phyloP scores from a whole-genome alignment of 805 yeast species.

The Huiozyma sinensis region DNA sequence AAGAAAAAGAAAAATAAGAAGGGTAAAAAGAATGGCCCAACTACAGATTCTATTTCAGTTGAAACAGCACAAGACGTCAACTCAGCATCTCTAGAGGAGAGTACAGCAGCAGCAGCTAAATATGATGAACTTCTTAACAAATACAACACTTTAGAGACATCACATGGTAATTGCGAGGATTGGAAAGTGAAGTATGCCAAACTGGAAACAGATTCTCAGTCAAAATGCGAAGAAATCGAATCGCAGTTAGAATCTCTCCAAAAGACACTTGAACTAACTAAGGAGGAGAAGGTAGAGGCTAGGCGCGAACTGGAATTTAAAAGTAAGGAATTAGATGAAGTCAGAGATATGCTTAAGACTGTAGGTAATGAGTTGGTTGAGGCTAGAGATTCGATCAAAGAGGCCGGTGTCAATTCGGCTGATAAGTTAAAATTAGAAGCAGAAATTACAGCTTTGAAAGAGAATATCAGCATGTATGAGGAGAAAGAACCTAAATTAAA shows the following conservation, averaged over 20 bases:
- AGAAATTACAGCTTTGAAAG: conserved; percentile 7
- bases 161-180: conserved; percentile 6
- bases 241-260: not conserved
- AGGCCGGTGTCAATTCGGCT: not conserved
- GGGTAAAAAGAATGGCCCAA: conserved; percentile 7
- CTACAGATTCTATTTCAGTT: not conserved
- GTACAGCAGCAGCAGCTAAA: conserved; percentile 1
- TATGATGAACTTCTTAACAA: conserved; percentile 4
- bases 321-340: conserved; percentile 52
- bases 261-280: conserved; percentile 7
- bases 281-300: conserved; percentile 5
- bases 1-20: conserved; percentile 12
- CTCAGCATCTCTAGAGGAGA: not conserved
- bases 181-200: conserved; percentile 13
- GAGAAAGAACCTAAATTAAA: conserved; percentile 9
- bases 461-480: conserved; percentile 5
- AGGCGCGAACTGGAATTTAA: conserved; percentile 32
- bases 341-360: conserved; percentile 65
- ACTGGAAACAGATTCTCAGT: not conserved
- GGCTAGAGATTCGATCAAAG: conserved; percentile 49
- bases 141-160: conserved; percentile 3
- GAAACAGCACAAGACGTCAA: not conserved
- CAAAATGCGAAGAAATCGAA: too few relatives aligned
- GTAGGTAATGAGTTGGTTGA: conserved; percentile 74
- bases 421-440: conserved; percentile 11